Base-by-base conservation (phyloP, 1,139 yeast genomes). In the Scheffersomyces illinoinensis region DNA sequence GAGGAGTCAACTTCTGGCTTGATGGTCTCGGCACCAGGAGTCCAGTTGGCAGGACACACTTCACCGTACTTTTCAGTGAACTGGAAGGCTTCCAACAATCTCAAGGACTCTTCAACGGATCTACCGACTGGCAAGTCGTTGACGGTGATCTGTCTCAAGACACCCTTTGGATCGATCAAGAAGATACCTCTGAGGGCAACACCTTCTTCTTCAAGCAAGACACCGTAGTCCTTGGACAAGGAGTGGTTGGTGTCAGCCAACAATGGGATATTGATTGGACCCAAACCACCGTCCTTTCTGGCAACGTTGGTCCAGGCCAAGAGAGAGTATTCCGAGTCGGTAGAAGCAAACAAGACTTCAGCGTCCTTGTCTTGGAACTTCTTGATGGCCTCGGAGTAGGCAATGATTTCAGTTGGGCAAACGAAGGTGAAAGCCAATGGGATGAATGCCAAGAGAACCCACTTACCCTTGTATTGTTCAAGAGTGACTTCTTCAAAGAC, bases 1-100 rank as follows among this genome's bases (percentile, higher is more conserved):
- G 97, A 90, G 71, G 84, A 87, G 58, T 79, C 84, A 70, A 92
- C 95, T 71, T 85, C 90, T 73, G 97, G 95, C 81, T 90, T 89
- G 84, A 93, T 93, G 81, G 97, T 91, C 74, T 91, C 97, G 64
- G 92, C 78, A 83, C 98, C 98, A 82, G 96, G 93, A 71, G 91
- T 91, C 98, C 99, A 95, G 96, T 93, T 93, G 78, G 98, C 98
- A 72, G 98, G 98, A 83, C 97, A 91, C 69, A 95, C 98, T 82
- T 95, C 97, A 82, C 98, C 97, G 87, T 93, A 83, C 86, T 91
- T 90, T 81, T 93, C 97, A 73, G 97, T 90, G 92, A 95, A 93
- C 85, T 93, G 96, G 97, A 95, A 93, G 71, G 98, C 98, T 77
- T 95, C 98, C 68, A 95, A 87, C 77, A 95, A 88, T 90, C 99